phyloP scores from a whole-genome alignment of 2,329 filamentous ascomycete species.

The Bertia moriformis region DNA sequence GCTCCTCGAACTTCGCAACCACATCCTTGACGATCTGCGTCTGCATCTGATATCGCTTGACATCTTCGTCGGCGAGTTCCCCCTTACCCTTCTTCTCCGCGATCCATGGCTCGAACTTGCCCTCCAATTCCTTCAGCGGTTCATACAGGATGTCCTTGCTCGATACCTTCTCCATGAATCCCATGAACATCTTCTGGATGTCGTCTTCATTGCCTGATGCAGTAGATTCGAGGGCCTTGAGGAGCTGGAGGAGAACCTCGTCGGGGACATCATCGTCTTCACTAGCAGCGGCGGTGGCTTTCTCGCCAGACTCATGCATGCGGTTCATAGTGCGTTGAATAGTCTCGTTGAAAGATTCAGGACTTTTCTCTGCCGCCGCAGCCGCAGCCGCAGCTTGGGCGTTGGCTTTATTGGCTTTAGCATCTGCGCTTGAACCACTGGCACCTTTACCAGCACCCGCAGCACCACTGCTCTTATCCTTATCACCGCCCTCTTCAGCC shows the following conservation, averaged over 20 bases:
- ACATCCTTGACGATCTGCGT: constrained; percentile 70
- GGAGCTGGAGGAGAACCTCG: constrained; percentile 79
- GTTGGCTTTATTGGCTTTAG: neutral
- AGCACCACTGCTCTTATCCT: neutral
- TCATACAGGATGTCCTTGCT: constrained; percentile 98
- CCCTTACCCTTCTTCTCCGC: constrained; percentile 51
- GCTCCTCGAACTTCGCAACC: constrained; percentile 73
- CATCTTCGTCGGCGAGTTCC: constrained; percentile 53
- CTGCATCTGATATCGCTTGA: constrained; percentile 70
- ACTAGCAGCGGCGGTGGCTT: constrained; percentile 61
- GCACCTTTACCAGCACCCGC: neutral
- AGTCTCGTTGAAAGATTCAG: constrained; percentile 66
- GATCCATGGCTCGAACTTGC: constrained; percentile 86
- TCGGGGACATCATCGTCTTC: constrained; percentile 46
- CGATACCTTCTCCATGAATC: constrained; percentile 97
- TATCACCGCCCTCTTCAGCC: constrained; percentile 4
- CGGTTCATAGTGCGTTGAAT: constrained; percentile 81
- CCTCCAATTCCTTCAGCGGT: constrained; percentile 91
- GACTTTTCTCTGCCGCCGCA: neutral
- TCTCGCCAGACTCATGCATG: constrained; percentile 72
- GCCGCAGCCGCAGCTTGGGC: neutral
- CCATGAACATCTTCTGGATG: constrained; percentile 85
- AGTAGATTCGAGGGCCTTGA: constrained; percentile 70
- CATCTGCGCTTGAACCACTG: neutral
- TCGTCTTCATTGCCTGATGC: constrained; percentile 59